These are phyloP conservation scores for Neurospora sp. DNA, from an alignment of 495 filamentous ascomycete genomes.

Conservation along the genomic window DNA sequence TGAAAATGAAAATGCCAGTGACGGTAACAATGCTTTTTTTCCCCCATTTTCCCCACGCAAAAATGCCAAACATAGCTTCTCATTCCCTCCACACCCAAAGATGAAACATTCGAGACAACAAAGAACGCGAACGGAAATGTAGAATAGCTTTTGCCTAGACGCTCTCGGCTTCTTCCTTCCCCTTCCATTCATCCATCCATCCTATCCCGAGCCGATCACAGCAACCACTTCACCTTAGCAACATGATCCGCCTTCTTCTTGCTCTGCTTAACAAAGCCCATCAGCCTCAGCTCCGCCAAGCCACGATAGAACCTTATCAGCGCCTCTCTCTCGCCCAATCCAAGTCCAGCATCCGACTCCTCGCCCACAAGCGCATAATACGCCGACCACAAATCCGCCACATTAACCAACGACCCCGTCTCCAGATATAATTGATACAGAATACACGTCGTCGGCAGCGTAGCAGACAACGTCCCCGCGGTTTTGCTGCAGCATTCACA, in stretches of 20 bases:
- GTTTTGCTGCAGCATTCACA: conserved; percentile 53
- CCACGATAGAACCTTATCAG: conserved; percentile 72
- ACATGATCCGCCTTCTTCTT: conserved; percentile 88
- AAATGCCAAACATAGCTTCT: conserved; percentile 1
- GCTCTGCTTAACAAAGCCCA: conserved; percentile 83
- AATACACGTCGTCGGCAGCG: conserved; percentile 68
- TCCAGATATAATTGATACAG: conserved; percentile 89
- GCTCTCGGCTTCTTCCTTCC: background rate
- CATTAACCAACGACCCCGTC: conserved; percentile 78
- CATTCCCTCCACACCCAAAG: background rate
- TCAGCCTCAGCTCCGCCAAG: conserved; percentile 69
- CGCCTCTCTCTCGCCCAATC: conserved; percentile 38
- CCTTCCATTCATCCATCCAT: background rate
- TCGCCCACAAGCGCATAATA: conserved; percentile 68
- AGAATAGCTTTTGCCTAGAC: background rate
- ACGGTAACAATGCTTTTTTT: conserved; percentile 5
- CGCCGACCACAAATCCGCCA: conserved; percentile 80
- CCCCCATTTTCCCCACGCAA: background rate
- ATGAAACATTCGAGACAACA: background rate
- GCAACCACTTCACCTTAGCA: conserved; percentile 54
- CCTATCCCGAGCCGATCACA: conserved; percentile 8
- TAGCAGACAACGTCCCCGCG: conserved; percentile 40
- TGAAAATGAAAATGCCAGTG: background rate
- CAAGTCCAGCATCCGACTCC: conserved; percentile 28
- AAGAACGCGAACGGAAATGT: background rate